These are phyloP conservation scores for Epichloe uncinata DNA, from an alignment of 2,329 filamentous ascomycete species.

Conservation along the genomic window DNA sequence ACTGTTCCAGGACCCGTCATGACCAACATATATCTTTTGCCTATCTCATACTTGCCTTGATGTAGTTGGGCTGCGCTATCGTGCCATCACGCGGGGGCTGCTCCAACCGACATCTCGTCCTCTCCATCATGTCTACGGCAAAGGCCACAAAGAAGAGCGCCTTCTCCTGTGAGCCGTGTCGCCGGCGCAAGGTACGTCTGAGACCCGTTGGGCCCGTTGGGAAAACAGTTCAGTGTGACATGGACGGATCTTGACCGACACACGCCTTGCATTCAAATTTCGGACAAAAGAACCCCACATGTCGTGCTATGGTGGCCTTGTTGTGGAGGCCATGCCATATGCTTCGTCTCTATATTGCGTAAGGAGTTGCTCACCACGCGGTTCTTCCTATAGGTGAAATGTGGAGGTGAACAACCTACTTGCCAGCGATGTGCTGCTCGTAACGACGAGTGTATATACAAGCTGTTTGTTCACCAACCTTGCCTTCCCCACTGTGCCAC, in stretches of 20 bases:
- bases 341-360: not conserved
- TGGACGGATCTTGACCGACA: slow-evolving; percentile 2
- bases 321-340: not conserved
- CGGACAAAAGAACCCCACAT: not conserved
- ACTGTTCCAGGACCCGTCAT: not conserved
- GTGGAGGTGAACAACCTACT: slow-evolving; percentile 45
- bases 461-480: slow-evolving; percentile 30
- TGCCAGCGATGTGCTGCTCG: slow-evolving; percentile 44
- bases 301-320: slow-evolving; percentile 2
- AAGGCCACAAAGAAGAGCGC: slow-evolving; percentile 39
- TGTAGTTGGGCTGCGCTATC: not conserved
- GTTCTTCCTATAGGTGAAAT: slow-evolving; percentile 36
- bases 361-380: not conserved
- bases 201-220: not conserved
- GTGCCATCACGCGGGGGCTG: not conserved
- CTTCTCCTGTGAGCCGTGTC: slow-evolving; percentile 46
- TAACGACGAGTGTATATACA: slow-evolving; percentile 46
- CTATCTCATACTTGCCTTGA: not conserved
- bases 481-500: slow-evolving; percentile 2
- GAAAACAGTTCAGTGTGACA: not conserved
- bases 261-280: not conserved
- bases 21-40: not conserved
- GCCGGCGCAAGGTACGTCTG: slow-evolving; percentile 38
- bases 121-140: slow-evolving; percentile 20
- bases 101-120: slow-evolving; percentile 1